These are phyloP conservation scores for Suhomyces guaymorum DNA, from an alignment of 1,139 yeast genomes.

Conservation along the genomic window DNA sequence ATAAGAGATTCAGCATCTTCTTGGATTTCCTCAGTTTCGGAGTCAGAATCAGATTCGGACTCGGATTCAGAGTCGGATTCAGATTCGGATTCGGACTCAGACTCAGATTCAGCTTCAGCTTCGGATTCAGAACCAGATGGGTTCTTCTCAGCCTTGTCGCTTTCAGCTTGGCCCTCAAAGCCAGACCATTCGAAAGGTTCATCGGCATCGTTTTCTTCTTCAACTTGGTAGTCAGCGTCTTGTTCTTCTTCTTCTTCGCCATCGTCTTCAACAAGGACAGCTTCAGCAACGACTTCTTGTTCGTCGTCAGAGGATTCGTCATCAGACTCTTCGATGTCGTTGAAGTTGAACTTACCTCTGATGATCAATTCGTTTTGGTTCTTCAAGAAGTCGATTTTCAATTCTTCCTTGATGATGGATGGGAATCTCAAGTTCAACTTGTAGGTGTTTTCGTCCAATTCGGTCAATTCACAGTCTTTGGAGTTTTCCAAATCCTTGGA, in stretches of 20 bases:
- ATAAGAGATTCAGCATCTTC: constrained; percentile 46
- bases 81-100: constrained; percentile 18
- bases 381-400: constrained; percentile 45
- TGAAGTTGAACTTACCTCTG: constrained; percentile 44
- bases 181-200: constrained; percentile 17
- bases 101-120: constrained; percentile 16
- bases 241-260: constrained; percentile 13
- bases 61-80: constrained; percentile 15
- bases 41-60: constrained; percentile 22
- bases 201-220: constrained; percentile 11
- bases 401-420: constrained; percentile 44
- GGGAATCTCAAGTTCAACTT: constrained; percentile 48
- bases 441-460: constrained; percentile 43
- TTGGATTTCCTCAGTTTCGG: constrained; percentile 38
- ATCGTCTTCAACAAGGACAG: constrained; percentile 9
- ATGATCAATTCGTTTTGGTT: constrained; percentile 46
- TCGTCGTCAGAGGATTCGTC: constrained; percentile 19
- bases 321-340: constrained; percentile 22
- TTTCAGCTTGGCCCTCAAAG: constrained; percentile 15
- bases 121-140: constrained; percentile 14
- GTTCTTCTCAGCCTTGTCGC: constrained; percentile 11
- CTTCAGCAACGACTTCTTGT: constrained; percentile 11
- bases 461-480: constrained; percentile 48
- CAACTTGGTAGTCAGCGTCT: constrained; percentile 13
- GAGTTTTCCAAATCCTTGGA: constrained; percentile 46